Percentiles rank a stretch among this genome's conserved stretches.
Evolutionary conservation across 306 rosid genomes (phyloP).

Genomic region (Pachyrhizus erosus): DNA sequence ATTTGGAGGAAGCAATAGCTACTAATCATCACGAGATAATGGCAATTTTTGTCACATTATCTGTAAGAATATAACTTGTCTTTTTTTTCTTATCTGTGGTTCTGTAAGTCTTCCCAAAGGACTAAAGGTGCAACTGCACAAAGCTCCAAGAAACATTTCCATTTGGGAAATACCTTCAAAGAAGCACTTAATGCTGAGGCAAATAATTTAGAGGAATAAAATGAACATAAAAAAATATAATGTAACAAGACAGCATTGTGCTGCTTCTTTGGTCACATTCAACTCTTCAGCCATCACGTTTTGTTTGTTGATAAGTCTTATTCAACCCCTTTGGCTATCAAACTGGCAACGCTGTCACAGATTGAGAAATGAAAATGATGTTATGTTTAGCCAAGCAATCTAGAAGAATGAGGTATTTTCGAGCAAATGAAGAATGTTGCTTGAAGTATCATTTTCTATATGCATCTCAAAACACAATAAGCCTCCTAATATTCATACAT

Average conservation of each 20-base stretch:
- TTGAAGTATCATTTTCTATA: conserved; percentile 29
- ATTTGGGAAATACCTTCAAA: conserved; percentile 30
- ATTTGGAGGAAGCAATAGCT: conserved; percentile 58
- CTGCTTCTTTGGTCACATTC: conserved; percentile 62
- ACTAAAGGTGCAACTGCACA: conserved; percentile 39
- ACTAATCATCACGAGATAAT: conserved; percentile 80
- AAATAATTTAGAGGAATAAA: conserved; percentile 26
- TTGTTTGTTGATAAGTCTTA: conserved; percentile 63
- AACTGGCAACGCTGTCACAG: conserved; percentile 47
- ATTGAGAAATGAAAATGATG: conserved; percentile 31
- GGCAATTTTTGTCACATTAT: conserved; percentile 63
- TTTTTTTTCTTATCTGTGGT: conserved; percentile 46
- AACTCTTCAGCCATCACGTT: conserved; percentile 59
- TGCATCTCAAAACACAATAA: conserved; percentile 11
- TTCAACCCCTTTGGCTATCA: conserved; percentile 49
- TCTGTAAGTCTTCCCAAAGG: conserved; percentile 37
- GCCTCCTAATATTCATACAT: background rate
- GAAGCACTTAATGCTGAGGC: conserved; percentile 22
- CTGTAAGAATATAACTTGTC: conserved; percentile 53
- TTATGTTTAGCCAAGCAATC: conserved; percentile 20
- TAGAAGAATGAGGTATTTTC: conserved; percentile 29
- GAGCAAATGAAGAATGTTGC: conserved; percentile 1
- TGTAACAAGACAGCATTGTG: conserved; percentile 12
- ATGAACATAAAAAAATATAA: background rate
- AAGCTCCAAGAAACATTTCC: conserved; percentile 49